Evolutionary conservation across 1,284 basidiomycete species (phyloP), one percentile per base, ranked within the genome.

Genomic region (Marasmius tenuissimus): DNA sequence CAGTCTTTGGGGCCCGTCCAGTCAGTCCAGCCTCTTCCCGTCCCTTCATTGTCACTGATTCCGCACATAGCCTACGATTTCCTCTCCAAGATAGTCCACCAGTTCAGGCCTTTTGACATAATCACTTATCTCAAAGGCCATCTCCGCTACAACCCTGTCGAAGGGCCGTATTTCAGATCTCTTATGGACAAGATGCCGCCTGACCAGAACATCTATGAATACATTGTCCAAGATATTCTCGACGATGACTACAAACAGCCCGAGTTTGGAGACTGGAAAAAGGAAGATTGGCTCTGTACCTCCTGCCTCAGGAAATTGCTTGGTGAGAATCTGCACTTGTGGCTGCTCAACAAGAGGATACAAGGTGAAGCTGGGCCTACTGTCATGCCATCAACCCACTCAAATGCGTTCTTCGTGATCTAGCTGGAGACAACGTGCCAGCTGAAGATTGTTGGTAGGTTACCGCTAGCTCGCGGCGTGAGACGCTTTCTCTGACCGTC

Each of bases 261-360:
- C 2, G 33, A 48, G 16, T 50, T 20, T 49, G 12, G 37, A 71
- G 71, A 67, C 39, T 73, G 71, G 76, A 64, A 68, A 22, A 71
- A 71, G 57, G 65, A 70, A 12, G 70, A 76, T 38, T 73, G 70
- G 73, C n/a, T 77, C 20, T 78, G 76, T 62, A 58, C 65, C 50
- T n/a, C 52, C 0, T 77, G 76, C 59, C 66, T 78, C 47, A 63
- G 50, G 16, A 62, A 60, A 22, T 59, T 78, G 34, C 33, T 78
- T 40, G 60, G 60, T 4, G 63, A 66, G 11, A 71, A 72, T 61
- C 58, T 62, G 12, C 61, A 62, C 45, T 22, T 62, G 14, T 62
- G 61, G 61, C 42, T 62, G 12, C 47, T 58, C 14, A 33, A 58
- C 37, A 52, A 55, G 35, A 61, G 59, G 37, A 58, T 48, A 40